Evolutionary conservation across 192 early-diverging fungal species (phyloP).

Genomic region (Geranomyces variabilis): DNA sequence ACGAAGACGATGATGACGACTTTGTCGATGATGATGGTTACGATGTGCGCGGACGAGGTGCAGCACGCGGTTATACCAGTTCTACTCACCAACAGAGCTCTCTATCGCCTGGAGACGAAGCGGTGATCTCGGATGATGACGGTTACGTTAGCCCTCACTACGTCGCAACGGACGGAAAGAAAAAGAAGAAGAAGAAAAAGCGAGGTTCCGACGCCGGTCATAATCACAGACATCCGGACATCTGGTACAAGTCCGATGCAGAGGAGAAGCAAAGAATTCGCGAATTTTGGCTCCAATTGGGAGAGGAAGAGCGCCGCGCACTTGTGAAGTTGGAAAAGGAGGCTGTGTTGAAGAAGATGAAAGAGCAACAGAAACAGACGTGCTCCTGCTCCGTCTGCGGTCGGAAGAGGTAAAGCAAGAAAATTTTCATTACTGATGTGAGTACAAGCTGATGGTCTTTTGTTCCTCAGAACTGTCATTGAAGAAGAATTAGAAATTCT

Average conservation of each 20-base stretch:
- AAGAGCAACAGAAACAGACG: conserved; percentile 83
- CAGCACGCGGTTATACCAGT: conserved; percentile 2
- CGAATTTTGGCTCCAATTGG: conserved; percentile 82
- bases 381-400: conserved; percentile 86
- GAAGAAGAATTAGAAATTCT: conserved; percentile 84
- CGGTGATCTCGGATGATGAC: conserved; percentile 6
- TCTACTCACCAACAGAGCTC: conserved; percentile 1
- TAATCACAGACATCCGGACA: conserved; percentile 37
- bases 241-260: conserved; percentile 71
- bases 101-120: conserved; percentile 22
- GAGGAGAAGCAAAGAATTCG: conserved; percentile 79
- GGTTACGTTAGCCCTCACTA: background rate
- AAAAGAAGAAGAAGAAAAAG: conserved; percentile 41
- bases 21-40: conserved; percentile 15
- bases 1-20: conserved; percentile 32
- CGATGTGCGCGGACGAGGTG: conserved; percentile 17
- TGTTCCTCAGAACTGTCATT: conserved; percentile 66
- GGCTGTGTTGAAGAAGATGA: conserved; percentile 85
- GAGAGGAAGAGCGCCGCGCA: conserved; percentile 75
- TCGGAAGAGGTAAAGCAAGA: conserved; percentile 65
- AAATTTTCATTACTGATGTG: background rate
- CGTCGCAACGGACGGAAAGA: conserved; percentile 10
- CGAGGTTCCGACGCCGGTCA: conserved; percentile 9
- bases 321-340: conserved; percentile 87
- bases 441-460: background rate